Evolutionary conservation across 371 early-diverging fungal species (phyloP).

Genomic region (Batkoa obscura): DNA sequence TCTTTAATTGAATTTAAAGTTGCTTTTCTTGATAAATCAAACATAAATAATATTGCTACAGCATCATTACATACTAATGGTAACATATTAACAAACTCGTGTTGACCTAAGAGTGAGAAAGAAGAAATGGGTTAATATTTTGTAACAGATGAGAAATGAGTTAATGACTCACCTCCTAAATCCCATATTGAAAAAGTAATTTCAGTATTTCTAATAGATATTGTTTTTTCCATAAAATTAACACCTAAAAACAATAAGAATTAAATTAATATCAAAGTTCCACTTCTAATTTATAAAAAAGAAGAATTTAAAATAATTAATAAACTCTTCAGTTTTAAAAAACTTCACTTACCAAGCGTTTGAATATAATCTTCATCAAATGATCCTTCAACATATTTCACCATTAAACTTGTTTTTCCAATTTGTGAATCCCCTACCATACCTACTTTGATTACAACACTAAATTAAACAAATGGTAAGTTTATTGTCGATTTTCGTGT

Average conservation of each 20-base stretch:
- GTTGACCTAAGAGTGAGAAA: constrained; percentile 41
- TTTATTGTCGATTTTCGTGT: neutral
- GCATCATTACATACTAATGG: constrained; percentile 93
- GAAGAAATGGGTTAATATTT: neutral
- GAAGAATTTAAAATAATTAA: no score
- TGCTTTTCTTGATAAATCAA: constrained; percentile 80
- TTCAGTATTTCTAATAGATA: constrained; percentile 68
- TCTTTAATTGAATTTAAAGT: constrained; percentile 85
- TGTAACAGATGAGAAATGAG: neutral
- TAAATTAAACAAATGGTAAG: constrained; percentile 2
- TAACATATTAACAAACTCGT: constrained; percentile 93
- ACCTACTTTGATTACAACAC: constrained; percentile 82
- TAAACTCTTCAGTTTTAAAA: neutral
- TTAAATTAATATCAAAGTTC: no score
- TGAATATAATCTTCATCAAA: constrained; percentile 92
- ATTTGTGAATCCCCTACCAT: constrained; percentile 98
- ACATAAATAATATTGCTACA: constrained; percentile 86
- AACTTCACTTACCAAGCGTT: constrained; percentile 54
- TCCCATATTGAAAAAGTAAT: constrained; percentile 99
- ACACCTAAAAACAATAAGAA: constrained; percentile 39
- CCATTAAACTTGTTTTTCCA: constrained; percentile 97
- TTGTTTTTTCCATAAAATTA: constrained; percentile 97
- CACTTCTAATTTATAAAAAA: no score
- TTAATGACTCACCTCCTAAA: constrained; percentile 57
- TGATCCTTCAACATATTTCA: constrained; percentile 92